phyloP scores from a whole-genome alignment of 2,329 filamentous ascomycete genomes.

The Ceratocystis ficicola region DNA sequence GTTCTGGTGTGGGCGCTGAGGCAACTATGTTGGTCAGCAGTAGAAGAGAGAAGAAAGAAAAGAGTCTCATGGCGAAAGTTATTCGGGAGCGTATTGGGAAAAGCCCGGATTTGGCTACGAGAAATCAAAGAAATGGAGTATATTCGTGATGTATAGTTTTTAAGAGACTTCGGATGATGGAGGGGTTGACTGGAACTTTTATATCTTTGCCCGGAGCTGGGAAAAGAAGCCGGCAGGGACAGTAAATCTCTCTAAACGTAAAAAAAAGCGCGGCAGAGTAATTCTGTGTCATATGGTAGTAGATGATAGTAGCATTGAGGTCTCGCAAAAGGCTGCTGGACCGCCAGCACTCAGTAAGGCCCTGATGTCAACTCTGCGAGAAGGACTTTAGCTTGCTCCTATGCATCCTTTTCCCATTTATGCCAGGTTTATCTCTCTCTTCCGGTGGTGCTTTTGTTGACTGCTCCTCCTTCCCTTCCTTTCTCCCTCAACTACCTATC shows the following conservation, averaged over 20 bases:
- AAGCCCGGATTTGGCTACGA: background rate
- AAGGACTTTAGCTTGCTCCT: background rate
- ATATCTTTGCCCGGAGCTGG: background rate
- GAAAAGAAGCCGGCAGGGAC: background rate
- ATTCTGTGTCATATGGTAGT: background rate
- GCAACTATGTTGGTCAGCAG: conserved; percentile 26
- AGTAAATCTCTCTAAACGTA: background rate
- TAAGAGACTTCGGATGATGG: background rate
- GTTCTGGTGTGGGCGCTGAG: conserved; percentile 26
- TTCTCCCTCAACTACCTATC: background rate
- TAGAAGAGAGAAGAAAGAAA: conserved; percentile 25
- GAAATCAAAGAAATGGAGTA: background rate
- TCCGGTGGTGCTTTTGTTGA: background rate
- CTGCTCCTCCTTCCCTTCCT: background rate
- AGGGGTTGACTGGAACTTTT: background rate
- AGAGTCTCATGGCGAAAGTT: conserved; percentile 28
- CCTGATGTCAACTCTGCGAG: background rate
- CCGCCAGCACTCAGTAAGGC: background rate
- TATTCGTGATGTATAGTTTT: background rate
- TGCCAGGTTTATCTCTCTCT: background rate
- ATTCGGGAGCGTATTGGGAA: background rate
- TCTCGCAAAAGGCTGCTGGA: background rate
- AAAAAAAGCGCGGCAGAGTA: background rate
- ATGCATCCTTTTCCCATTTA: background rate
- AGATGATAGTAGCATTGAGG: background rate